A percentile compares a stretch with the other conserved stretches of the same genome.
phyloP scores from a whole-genome alignment of 106 monocot genomes.

The Hemerocallis citrina region DNA sequence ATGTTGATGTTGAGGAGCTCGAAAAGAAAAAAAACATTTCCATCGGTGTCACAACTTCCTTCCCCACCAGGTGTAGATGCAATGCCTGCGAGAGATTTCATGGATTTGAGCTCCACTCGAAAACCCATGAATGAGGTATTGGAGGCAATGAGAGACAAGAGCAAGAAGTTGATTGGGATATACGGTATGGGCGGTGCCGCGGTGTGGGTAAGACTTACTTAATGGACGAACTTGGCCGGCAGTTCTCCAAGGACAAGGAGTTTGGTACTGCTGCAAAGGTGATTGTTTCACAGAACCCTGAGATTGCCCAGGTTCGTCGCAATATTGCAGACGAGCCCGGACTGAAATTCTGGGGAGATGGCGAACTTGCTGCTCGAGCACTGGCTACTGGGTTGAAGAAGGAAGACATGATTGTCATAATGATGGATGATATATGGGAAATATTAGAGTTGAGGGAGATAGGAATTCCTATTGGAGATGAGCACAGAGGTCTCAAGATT shows the following conservation, averaged over 20 bases:
- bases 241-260: slow-evolving; percentile 5
- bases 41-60: background rate
- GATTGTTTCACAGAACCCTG: slow-evolving; percentile 23
- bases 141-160: slow-evolving; percentile 10
- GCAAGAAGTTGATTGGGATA: slow-evolving; percentile 16
- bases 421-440: slow-evolving; percentile 31
- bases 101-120: no score
- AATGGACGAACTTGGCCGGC: no score
- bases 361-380: background rate
- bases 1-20: slow-evolving; percentile 1
- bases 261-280: slow-evolving; percentile 19
- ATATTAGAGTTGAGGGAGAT: slow-evolving; percentile 9
- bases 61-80: background rate
- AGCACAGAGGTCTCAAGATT: no score
- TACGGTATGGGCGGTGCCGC: no score
- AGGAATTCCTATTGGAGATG: no score
- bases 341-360: background rate
- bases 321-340: slow-evolving; percentile 18
- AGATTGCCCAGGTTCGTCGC: slow-evolving; percentile 5
- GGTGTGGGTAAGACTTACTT: no score
- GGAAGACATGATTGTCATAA: slow-evolving; percentile 22
- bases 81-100: no score
- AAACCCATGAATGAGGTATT: slow-evolving; percentile 10
- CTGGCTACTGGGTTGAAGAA: slow-evolving; percentile 17
- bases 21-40: background rate